Conservation (phyloP, 1,139 yeast genomes). For the Debaryomyces sp. region DNA sequence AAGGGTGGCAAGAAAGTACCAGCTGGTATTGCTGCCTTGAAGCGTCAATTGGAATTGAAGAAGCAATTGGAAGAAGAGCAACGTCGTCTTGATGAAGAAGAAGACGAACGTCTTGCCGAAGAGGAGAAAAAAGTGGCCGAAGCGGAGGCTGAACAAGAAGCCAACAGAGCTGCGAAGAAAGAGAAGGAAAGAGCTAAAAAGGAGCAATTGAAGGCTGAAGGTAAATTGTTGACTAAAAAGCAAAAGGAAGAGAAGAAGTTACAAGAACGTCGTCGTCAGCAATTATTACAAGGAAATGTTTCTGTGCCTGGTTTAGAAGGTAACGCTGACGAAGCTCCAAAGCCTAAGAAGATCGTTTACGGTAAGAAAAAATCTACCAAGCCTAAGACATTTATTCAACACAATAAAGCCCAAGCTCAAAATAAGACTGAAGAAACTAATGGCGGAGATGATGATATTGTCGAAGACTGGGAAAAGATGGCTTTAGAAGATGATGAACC, state of each 20-base stretch:
- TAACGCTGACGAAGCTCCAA: constrained; percentile 33
- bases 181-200: constrained; percentile 82
- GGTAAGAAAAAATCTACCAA: constrained; percentile 67
- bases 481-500: constrained; percentile 55
- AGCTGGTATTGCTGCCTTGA: constrained; percentile 80
- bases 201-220: constrained; percentile 88
- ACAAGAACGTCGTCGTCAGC: constrained; percentile 88
- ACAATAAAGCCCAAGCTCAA: constrained; percentile 18
- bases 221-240: constrained; percentile 85
- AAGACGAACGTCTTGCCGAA: constrained; percentile 63
- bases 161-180: constrained; percentile 70
- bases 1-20: constrained; percentile 70
- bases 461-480: constrained; percentile 71
- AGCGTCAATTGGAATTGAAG: constrained; percentile 82
- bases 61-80: constrained; percentile 81
- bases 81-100: constrained; percentile 66
- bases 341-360: constrained; percentile 76
- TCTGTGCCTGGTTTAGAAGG: constrained; percentile 71
- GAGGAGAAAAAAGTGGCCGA: constrained; percentile 63
- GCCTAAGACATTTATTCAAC: constrained; percentile 38
- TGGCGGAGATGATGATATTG: constrained; percentile 51
- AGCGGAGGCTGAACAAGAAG: constrained; percentile 70
- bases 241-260: constrained; percentile 91
- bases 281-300: constrained; percentile 74
- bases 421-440: constrained; percentile 24